Conservation (phyloP, 148 eudicot genomes). For the Silene latifolia region DNA sequence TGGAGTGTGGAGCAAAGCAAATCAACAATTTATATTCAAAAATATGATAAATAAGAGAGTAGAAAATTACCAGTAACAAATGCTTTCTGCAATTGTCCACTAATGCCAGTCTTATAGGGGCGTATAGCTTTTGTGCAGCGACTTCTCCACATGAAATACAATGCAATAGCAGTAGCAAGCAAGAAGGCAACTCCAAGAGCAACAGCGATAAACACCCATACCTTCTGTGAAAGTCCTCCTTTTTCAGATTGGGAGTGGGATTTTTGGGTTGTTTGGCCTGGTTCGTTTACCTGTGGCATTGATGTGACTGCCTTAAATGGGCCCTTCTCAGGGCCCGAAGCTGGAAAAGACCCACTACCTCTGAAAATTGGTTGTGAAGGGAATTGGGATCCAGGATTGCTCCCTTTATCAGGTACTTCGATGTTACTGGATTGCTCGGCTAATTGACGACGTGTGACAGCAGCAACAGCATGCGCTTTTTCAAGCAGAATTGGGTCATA, state of each 20-base stretch:
- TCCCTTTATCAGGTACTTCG: slow-evolving; percentile 34
- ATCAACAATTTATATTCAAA: neutral
- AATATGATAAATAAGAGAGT: neutral
- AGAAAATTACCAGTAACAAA: slow-evolving; percentile 65
- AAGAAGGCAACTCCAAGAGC: slow-evolving; percentile 35
- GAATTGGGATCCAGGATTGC: slow-evolving; percentile 22
- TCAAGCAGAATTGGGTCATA: slow-evolving; percentile 25
- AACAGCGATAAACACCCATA: slow-evolving; percentile 51
- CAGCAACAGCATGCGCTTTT: slow-evolving; percentile 22
- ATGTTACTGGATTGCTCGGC: slow-evolving; percentile 66
- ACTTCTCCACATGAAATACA: slow-evolving; percentile 41
- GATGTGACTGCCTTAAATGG: slow-evolving; percentile 15
- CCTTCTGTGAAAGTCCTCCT: slow-evolving; percentile 29
- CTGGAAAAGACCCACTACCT: slow-evolving; percentile 88
- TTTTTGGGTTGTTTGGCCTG: slow-evolving; percentile 19
- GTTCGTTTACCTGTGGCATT: slow-evolving; percentile 21
- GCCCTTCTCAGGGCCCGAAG: slow-evolving; percentile 36
- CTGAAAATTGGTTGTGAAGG: slow-evolving; percentile 41
- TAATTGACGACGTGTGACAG: slow-evolving; percentile 45
- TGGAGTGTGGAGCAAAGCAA: neutral
- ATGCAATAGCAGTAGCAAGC: slow-evolving; percentile 29
- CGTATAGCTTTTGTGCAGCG: slow-evolving; percentile 52
- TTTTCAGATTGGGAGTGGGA: slow-evolving; percentile 13
- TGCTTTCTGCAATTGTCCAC: slow-evolving; percentile 96
- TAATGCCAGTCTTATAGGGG: slow-evolving; percentile 84